Percentiles rank a stretch among this genome's conserved stretches.
Evolutionary conservation across 2,329 filamentous ascomycete species (phyloP).

Genomic region (Diaporthe citriasiana): DNA sequence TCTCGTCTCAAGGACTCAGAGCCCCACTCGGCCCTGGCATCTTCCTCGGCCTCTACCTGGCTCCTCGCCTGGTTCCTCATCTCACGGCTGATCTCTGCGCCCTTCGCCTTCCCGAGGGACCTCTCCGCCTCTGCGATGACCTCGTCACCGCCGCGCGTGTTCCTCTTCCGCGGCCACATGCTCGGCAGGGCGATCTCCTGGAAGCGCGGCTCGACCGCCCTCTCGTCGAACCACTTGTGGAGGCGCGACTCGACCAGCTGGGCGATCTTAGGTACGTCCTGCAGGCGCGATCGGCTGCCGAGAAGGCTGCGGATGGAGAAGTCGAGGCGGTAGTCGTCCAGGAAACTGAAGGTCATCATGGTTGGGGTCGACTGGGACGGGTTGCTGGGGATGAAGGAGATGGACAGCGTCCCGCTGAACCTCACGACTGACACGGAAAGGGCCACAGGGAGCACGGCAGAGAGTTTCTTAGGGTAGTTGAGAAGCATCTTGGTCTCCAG

Average conservation of each 20-base stretch:
- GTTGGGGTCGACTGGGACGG: conserved; percentile 80
- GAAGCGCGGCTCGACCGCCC: conserved; percentile 87
- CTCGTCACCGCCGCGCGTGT: conserved; percentile 81
- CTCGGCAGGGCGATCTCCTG: conserved; percentile 88
- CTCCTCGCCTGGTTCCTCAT: conserved; percentile 64
- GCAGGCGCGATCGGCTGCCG: conserved; percentile 82
- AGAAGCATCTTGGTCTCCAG: conserved; percentile 94
- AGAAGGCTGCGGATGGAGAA: conserved; percentile 85
- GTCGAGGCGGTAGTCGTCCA: conserved; percentile 88
- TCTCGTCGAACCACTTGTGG: conserved; percentile 90
- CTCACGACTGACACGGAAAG: conserved; percentile 91
- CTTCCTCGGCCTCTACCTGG: conserved; percentile 61
- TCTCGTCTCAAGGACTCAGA: conserved; percentile 53
- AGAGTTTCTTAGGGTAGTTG: conserved; percentile 92
- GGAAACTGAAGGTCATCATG: conserved; percentile 94
- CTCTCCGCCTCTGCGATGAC: conserved; percentile 60
- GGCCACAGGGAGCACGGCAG: conserved; percentile 91
- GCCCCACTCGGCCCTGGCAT: conserved; percentile 52
- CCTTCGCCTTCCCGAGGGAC: conserved; percentile 67
- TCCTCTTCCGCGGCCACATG: conserved; percentile 87
- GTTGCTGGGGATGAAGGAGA: conserved; percentile 89
- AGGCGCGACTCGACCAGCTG: conserved; percentile 84
- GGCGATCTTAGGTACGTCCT: conserved; percentile 91
- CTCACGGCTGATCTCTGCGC: conserved; percentile 66
- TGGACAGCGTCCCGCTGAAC: conserved; percentile 93